A percentile compares a stretch with the other conserved stretches of the same genome.
These are phyloP conservation scores for Murraya koenigii DNA, from an alignment of 345 rosid species.

Conservation along the genomic window DNA sequence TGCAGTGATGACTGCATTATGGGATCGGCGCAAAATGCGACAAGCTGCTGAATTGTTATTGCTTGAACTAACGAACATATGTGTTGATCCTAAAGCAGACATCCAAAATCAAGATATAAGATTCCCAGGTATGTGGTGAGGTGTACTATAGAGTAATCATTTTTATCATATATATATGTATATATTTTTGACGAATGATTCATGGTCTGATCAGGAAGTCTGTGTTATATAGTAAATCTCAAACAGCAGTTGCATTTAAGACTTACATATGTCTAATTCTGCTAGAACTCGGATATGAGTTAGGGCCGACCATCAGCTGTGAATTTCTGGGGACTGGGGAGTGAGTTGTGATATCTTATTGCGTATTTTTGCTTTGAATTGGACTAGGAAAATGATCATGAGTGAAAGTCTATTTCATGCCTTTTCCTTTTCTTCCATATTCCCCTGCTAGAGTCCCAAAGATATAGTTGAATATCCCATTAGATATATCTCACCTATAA, in stretches of 20 bases:
- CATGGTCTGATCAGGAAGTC: not conserved
- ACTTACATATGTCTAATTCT: not conserved
- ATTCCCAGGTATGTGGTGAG: not conserved
- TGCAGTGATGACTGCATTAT: constrained; percentile 39
- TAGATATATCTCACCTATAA: not conserved
- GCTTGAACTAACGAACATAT: constrained; percentile 22
- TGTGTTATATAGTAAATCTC: not conserved
- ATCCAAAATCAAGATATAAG: constrained; percentile 6
- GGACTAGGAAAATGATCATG: not conserved
- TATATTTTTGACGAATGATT: not conserved
- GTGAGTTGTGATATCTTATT: not conserved
- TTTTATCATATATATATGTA: not conserved
- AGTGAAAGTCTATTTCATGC: not conserved
- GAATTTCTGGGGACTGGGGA: not conserved
- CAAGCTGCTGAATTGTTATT: constrained; percentile 30
- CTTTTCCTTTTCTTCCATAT: not conserved
- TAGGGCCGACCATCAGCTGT: not conserved
- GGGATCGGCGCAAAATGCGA: constrained; percentile 30
- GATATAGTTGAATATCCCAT: not conserved
- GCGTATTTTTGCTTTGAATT: not conserved
- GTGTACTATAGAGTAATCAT: not conserved
- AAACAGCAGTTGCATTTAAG: not conserved
- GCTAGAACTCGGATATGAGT: not conserved
- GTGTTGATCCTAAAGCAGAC: constrained; percentile 19
- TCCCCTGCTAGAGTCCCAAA: not conserved